phyloP scores from a whole-genome alignment of 768 basidiomycete genomes.

The Cystobasidium ongulense region DNA sequence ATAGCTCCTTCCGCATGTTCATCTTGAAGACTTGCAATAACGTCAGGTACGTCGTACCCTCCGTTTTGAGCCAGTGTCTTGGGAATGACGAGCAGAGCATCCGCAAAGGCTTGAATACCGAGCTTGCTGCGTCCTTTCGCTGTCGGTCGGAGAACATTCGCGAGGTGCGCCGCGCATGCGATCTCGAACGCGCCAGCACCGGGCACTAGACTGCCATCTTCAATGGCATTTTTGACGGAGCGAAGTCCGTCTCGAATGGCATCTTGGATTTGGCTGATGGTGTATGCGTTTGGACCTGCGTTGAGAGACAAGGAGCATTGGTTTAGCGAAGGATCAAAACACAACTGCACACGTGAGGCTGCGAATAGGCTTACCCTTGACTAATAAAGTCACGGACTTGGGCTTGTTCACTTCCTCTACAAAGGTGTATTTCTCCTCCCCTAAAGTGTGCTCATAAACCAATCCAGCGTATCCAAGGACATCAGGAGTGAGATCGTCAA shows the following conservation, averaged over 20 bases:
- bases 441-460: constrained; percentile 96
- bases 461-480: constrained; percentile 94
- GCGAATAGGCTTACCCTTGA: constrained; percentile 70
- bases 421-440: constrained; percentile 98
- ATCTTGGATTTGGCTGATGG: constrained; percentile 91
- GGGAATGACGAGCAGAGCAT: constrained; percentile 85
- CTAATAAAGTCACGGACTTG: constrained; percentile 86
- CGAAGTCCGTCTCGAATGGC: constrained; percentile 95
- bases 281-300: constrained; percentile 79
- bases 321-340: no score
- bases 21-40: constrained; percentile 73
- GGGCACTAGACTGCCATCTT: constrained; percentile 77
- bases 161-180: constrained; percentile 75
- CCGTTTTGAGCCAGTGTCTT: constrained; percentile 95
- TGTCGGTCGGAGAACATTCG: constrained; percentile 65
- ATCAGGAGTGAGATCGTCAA: constrained; percentile 85
- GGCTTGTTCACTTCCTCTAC: constrained; percentile 93
- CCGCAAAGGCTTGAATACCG: constrained; percentile 94
- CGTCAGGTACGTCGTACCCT: constrained; percentile 93
- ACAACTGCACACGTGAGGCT: no score
- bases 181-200: constrained; percentile 99
- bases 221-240: constrained; percentile 91
- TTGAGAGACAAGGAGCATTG: background rate
- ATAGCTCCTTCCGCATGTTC: constrained; percentile 88
- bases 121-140: constrained; percentile 94